Conservation (phyloP, 2,329 filamentous ascomycete species). For the Orbilia oligospora region DNA sequence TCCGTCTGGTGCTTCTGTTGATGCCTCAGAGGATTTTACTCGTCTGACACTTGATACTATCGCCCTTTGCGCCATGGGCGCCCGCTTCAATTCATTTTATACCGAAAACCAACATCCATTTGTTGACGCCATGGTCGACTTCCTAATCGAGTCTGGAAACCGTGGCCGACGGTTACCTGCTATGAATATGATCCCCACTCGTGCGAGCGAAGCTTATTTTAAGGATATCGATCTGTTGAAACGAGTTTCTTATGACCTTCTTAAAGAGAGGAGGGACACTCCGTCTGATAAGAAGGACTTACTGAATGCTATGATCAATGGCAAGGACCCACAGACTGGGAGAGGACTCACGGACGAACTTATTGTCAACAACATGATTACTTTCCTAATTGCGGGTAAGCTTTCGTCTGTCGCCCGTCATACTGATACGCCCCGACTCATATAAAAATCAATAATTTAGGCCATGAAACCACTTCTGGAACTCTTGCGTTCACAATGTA, state of each 20-base stretch:
- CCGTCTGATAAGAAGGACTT: slow-evolving; percentile 76
- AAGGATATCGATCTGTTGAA: slow-evolving; percentile 73
- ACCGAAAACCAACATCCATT: slow-evolving; percentile 79
- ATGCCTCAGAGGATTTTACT: slow-evolving; percentile 78
- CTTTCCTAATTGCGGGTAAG: slow-evolving; percentile 76
- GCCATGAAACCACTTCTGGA: slow-evolving; percentile 80
- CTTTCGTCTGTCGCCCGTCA: slow-evolving; percentile 19
- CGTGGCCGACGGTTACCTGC: slow-evolving; percentile 70
- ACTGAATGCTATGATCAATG: slow-evolving; percentile 78
- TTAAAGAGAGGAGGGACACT: slow-evolving; percentile 73
- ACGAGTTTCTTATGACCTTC: slow-evolving; percentile 73
- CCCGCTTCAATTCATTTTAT: slow-evolving; percentile 82
- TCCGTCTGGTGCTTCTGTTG: slow-evolving; percentile 73
- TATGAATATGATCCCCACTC: slow-evolving; percentile 70
- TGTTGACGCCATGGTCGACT: slow-evolving; percentile 76
- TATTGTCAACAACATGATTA: slow-evolving; percentile 80
- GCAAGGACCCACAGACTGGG: slow-evolving; percentile 77
- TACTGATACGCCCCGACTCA: background rate
- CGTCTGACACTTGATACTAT: slow-evolving; percentile 81
- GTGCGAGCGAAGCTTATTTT: slow-evolving; percentile 69
- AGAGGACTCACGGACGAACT: slow-evolving; percentile 75
- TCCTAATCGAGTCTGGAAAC: slow-evolving; percentile 73
- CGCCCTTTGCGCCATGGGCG: slow-evolving; percentile 69
- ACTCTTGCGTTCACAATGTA: slow-evolving; percentile 77
- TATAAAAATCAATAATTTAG: slow-evolving; percentile 63